phyloP scores from a whole-genome alignment of 176 grass and related monocot genomes.

The Thalia dealbata region DNA sequence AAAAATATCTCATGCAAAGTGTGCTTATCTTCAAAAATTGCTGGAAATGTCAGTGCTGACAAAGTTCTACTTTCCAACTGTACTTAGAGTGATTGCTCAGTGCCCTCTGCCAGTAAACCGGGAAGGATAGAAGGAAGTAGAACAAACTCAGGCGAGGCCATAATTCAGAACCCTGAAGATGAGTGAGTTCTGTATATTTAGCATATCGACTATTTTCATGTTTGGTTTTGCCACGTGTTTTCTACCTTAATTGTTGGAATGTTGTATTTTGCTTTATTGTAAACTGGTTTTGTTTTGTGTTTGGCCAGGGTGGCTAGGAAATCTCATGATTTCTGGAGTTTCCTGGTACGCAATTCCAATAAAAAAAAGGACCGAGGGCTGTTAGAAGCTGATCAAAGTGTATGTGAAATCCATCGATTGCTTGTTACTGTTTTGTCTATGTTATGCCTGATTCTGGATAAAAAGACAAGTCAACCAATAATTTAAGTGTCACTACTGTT shows the following conservation, averaged over 20 bases:
- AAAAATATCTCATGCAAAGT: neutral
- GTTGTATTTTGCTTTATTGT: neutral
- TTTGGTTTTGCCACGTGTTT: constrained; percentile 16
- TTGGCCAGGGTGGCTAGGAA: constrained; percentile 45
- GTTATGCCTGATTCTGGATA: neutral
- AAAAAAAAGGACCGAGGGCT: constrained; percentile 30
- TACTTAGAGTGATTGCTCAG: constrained; percentile 36
- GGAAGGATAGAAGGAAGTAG: constrained; percentile 10
- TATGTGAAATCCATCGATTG: constrained; percentile 24
- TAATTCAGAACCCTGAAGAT: constrained; percentile 31
- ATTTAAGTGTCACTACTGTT: neutral
- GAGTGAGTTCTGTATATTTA: constrained; percentile 31
- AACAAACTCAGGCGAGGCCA: constrained; percentile 22
- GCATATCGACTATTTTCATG: constrained; percentile 12
- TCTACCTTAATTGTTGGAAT: neutral
- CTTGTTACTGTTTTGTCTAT: constrained; percentile 5
- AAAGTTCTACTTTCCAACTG: constrained; percentile 31
- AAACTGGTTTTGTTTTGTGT: constrained; percentile 9
- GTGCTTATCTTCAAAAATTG: neutral
- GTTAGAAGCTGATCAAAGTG: constrained; percentile 37
- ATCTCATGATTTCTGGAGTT: constrained; percentile 44
- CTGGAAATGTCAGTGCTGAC: constrained; percentile 17
- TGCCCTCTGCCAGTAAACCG: constrained; percentile 45
- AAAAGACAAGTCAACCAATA: neutral
- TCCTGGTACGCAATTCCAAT: constrained; percentile 32